Conservation (phyloP, 495 filamentous ascomycete genomes). For the Hamigera avellanea region DNA sequence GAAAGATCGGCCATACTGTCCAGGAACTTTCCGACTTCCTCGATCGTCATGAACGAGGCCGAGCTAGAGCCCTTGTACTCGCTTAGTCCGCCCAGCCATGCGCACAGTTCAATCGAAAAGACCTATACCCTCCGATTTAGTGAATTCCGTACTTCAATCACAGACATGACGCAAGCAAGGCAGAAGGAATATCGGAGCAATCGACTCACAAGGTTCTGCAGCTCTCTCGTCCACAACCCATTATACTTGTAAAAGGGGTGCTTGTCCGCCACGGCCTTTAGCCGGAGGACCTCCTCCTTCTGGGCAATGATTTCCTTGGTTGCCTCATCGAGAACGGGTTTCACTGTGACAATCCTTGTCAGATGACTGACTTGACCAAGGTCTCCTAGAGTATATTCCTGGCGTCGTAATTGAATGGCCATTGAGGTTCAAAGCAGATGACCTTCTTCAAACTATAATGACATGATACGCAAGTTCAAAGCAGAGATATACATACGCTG, state of each 20-base stretch:
- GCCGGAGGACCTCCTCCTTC: constrained; percentile 32
- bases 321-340: constrained; percentile 31
- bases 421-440: too few relatives aligned
- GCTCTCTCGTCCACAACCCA: constrained; percentile 64
- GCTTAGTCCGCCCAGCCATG: constrained; percentile 60
- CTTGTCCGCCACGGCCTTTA: constrained; percentile 60
- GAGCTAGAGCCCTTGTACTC: constrained; percentile 31
- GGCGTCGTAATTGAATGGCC: too few relatives aligned
- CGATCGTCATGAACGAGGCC: constrained; percentile 63
- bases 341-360: constrained; percentile 19
- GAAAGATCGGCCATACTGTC: constrained; percentile 39
- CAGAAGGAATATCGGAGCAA: too few relatives aligned
- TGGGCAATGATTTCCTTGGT: constrained; percentile 29
- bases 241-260: constrained; percentile 98
- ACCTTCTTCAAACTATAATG: too few relatives aligned
- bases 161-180: neutral
- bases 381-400: too few relatives aligned
- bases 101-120: constrained; percentile 57
- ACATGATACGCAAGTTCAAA: too few relatives aligned
- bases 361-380: constrained; percentile 1
- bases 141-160: constrained; percentile 2
- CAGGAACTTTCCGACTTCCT: constrained; percentile 70
- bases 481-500: constrained; percentile 62
- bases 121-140: constrained; percentile 24
- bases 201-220: constrained; percentile 70